Evolutionary conservation across 768 basidiomycete species (phyloP).

Genomic region (Russula lepida): DNA sequence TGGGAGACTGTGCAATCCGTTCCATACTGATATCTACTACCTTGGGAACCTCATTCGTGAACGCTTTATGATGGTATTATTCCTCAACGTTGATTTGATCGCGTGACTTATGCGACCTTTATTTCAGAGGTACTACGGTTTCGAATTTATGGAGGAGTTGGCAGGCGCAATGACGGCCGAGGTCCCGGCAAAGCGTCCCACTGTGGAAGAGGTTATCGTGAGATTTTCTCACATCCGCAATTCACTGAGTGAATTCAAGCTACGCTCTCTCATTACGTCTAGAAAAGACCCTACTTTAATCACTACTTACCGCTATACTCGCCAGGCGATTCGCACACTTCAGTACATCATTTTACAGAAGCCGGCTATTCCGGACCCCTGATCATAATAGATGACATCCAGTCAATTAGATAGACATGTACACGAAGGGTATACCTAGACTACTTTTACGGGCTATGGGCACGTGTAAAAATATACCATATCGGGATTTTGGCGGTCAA

Average conservation of each 20-base stretch:
- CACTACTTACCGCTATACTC: background rate
- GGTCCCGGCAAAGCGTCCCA: background rate
- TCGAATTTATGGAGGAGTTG: constrained; percentile 24
- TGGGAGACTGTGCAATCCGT: constrained; percentile 24
- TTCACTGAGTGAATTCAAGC: background rate
- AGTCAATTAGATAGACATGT: background rate
- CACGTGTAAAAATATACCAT: background rate
- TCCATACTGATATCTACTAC: constrained; percentile 10
- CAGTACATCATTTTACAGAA: background rate
- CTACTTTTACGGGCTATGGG: too few species aligned
- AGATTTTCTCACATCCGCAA: background rate
- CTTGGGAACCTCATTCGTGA: constrained; percentile 21
- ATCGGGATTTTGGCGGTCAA: background rate
- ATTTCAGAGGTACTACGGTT: constrained; percentile 21
- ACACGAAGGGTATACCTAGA: background rate
- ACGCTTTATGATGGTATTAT: constrained; percentile 24
- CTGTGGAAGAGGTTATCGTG: background rate
- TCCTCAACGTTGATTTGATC: constrained; percentile 22
- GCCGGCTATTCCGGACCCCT: background rate
- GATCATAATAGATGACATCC: background rate
- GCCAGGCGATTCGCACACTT: background rate
- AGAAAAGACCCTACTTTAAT: background rate
- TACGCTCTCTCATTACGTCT: background rate
- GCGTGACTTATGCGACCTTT: background rate
- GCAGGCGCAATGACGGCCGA: constrained; percentile 6